Percentiles rank a stretch among this genome's conserved stretches.
Conservation (phyloP, 495 filamentous ascomycete species). For the Aspergillus nidulans region DNA sequence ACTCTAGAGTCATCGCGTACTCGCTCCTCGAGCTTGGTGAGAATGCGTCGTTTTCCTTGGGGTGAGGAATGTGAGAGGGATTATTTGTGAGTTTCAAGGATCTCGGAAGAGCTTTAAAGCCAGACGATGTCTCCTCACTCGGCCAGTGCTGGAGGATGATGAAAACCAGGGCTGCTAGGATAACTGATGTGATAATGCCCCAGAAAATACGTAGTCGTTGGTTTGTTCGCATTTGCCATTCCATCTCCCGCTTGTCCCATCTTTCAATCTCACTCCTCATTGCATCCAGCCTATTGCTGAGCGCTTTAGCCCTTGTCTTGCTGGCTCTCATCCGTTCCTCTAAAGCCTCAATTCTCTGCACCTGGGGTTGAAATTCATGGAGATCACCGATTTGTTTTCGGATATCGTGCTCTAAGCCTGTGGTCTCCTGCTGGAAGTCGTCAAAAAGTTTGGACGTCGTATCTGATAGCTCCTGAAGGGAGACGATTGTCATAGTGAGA, state of each 20-base stretch:
- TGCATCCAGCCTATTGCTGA: slow-evolving; percentile 61
- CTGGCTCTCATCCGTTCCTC: slow-evolving; percentile 61
- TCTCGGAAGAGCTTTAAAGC: neutral
- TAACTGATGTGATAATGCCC: slow-evolving; percentile 40
- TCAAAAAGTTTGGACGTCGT: slow-evolving; percentile 56
- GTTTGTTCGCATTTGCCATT: slow-evolving; percentile 67
- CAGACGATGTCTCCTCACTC: neutral
- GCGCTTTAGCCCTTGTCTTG: slow-evolving; percentile 55
- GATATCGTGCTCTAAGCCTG: slow-evolving; percentile 58
- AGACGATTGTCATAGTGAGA: slow-evolving; percentile 62
- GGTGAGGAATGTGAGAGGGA: neutral
- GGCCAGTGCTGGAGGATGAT: slow-evolving; percentile 36
- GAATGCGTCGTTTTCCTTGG: neutral
- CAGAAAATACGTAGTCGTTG: slow-evolving; percentile 59
- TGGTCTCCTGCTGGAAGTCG: slow-evolving; percentile 59
- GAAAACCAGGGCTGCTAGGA: slow-evolving; percentile 40
- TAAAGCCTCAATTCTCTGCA: slow-evolving; percentile 59
- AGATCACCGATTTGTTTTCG: slow-evolving; percentile 61
- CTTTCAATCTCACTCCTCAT: slow-evolving; percentile 61
- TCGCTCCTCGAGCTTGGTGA: neutral
- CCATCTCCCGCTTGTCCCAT: slow-evolving; percentile 66
- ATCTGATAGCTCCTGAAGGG: slow-evolving; percentile 64
- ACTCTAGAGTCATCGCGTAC: slow-evolving; percentile 14
- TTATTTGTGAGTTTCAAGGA: neutral
- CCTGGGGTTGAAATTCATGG: slow-evolving; percentile 65